These are phyloP conservation scores for Zancudomyces culisetae DNA, from an alignment of 371 early-diverging fungal species.

Conservation along the genomic window DNA sequence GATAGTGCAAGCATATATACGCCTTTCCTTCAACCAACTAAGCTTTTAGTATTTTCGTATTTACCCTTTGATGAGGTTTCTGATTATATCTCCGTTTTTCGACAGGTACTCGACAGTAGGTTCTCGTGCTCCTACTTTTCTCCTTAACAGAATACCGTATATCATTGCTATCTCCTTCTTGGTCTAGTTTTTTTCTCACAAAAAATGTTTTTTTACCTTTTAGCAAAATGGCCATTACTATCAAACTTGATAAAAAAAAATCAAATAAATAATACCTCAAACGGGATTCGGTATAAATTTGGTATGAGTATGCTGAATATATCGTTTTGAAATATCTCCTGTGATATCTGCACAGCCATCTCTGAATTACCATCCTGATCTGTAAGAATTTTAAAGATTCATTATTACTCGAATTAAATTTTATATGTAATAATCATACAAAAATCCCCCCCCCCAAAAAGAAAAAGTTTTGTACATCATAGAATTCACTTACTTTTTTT, in stretches of 20 bases:
- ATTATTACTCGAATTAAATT: background rate
- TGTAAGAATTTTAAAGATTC: conserved; percentile 10
- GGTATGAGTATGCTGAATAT: conserved; percentile 60
- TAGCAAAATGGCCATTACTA: background rate
- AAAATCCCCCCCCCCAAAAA: no score
- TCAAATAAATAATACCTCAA: conserved; percentile 35
- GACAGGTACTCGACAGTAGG: conserved; percentile 91
- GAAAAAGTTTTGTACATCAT: no score
- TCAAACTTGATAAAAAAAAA: background rate
- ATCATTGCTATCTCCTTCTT: conserved; percentile 94
- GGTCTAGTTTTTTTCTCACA: conserved; percentile 26
- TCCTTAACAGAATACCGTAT: conserved; percentile 82
- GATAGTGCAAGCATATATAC: no score
- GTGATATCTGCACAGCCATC: conserved; percentile 76
- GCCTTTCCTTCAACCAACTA: no score
- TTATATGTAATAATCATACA: background rate
- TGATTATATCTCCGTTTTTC: conserved; percentile 58
- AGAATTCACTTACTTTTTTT: conserved; percentile 8
- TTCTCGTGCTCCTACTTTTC: conserved; percentile 83
- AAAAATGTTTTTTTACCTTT: background rate
- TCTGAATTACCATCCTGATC: conserved; percentile 81
- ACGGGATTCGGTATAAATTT: conserved; percentile 78
- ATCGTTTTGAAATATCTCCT: conserved; percentile 82
- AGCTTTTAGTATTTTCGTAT: no score
- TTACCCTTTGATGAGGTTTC: conserved; percentile 52